Base-by-base conservation (phyloP, 352 stramenopile genomes). In the Peronospora farinosa region DNA sequence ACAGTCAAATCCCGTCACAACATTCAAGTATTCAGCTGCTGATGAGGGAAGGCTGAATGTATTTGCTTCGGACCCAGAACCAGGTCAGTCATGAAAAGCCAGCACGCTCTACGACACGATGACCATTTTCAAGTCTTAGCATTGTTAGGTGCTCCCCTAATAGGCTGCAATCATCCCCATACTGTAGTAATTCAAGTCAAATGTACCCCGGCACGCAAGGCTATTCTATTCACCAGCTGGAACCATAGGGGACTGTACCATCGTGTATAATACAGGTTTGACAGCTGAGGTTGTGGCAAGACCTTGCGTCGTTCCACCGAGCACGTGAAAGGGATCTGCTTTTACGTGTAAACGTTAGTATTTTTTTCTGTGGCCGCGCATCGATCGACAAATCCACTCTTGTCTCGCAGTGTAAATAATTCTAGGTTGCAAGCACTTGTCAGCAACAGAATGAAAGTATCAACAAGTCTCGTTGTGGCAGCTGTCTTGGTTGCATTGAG, bases 381-480 rank as follows among this genome's bases (percentile, higher is more conserved):
- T 57, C 54, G 32, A 58, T 25, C 31, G 21, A 48, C 40, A 17
- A 58, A 58, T 31, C 7, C 10, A 32, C 28, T 32, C 1, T 2
- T 8, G 16, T 33, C 17, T 23, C 38, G 58, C 52, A 62, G 35
- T 54, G 57, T 54, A 37, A 62, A 58, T 52, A 66, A 59, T 45
- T 54, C 46, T 50, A 54, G 47, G 28, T 53, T 52, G 43, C 17
- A 49, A 19, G 23, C 43, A 66, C 43, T 54, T 52, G 54, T 32
- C n/a, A 52, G 48, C 35, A 47, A 11, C 35, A 51, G 47, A 19
- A 66, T 69, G 57, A 66, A 63, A 57, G 51, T 60, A n/a, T 41
- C 44, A 42, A 45, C 54, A 45, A 54, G 32, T 32, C 30, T 70
- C 25, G 32, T 63, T n/a, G 57, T 55, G 19, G 57, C 48, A 17